phyloP scores from a whole-genome alignment of 805 yeast genomes.

The Candida nemodendra region DNA sequence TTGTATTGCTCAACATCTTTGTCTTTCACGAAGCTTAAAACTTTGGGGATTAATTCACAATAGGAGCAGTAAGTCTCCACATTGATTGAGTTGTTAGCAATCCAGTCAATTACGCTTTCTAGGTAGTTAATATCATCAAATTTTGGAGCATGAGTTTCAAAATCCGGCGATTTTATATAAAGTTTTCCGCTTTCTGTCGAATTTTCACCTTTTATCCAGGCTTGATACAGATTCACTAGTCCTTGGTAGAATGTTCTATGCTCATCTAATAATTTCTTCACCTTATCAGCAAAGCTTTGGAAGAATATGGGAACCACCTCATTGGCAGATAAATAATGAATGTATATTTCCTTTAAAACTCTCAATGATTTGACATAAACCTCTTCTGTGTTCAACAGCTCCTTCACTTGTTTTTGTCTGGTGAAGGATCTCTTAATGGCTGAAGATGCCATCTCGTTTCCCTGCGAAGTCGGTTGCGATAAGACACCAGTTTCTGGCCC shows the following conservation, averaged over 20 bases:
- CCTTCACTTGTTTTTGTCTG: conserved; percentile 37
- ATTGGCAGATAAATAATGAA: conserved; percentile 37
- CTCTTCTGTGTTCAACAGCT: conserved; percentile 48
- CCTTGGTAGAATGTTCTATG: conserved; percentile 34
- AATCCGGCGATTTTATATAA: conserved; percentile 25
- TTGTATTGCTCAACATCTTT: conserved; percentile 27
- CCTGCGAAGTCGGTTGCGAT: conserved; percentile 6
- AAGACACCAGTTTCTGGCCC: conserved; percentile 16
- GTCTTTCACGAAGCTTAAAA: conserved; percentile 20
- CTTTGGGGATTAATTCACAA: conserved; percentile 25
- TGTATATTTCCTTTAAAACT: conserved; percentile 42
- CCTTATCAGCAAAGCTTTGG: conserved; percentile 27
- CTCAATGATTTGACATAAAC: conserved; percentile 45
- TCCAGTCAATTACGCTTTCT: conserved; percentile 17
- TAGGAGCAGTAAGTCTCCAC: conserved; percentile 26
- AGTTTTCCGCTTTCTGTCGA: conserved; percentile 15
- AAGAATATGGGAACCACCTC: conserved; percentile 37
- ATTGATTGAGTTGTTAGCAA: conserved; percentile 21
- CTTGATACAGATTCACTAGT: conserved; percentile 24
- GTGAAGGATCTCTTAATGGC: conserved; percentile 23
- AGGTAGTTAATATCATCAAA: conserved; percentile 22
- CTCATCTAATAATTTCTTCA: conserved; percentile 29
- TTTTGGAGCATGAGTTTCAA: conserved; percentile 21
- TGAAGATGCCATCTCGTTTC: conserved; percentile 11
- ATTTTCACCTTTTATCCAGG: conserved; percentile 18